Evolutionary conservation across 108 stramenopile species (phyloP).

Genomic region (Conticribra guillardii): DNA sequence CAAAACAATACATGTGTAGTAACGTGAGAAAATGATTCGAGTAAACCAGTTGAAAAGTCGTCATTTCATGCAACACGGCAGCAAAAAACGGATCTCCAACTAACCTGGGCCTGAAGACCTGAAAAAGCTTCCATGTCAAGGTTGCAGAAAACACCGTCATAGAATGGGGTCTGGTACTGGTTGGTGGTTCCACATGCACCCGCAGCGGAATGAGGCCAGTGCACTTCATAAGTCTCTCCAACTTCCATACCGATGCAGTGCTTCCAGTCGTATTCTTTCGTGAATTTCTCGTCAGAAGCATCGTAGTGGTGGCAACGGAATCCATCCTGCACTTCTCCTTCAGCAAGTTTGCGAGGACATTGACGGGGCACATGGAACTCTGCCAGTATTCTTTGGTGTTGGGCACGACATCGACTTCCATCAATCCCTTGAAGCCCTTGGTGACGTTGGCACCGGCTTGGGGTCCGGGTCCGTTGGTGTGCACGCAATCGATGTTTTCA

Average conservation of each 20-base stretch:
- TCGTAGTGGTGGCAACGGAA: slow-evolving; percentile 44
- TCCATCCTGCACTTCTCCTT: slow-evolving; percentile 30
- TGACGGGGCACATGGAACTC: slow-evolving; percentile 63
- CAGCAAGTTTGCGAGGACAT: slow-evolving; percentile 49
- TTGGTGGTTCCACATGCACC: slow-evolving; percentile 50
- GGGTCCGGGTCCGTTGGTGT: neutral
- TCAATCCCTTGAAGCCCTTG: slow-evolving; percentile 38
- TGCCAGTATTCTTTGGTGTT: slow-evolving; percentile 51
- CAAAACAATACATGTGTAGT: no score
- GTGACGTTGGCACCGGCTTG: slow-evolving; percentile 57
- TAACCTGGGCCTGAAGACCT: neutral
- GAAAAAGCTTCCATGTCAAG: slow-evolving; percentile 12
- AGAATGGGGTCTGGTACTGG: slow-evolving; percentile 58
- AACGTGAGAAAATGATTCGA: no score
- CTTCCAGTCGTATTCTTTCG: slow-evolving; percentile 43
- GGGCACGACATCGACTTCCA: slow-evolving; percentile 37
- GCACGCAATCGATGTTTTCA: neutral
- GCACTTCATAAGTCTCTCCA: slow-evolving; percentile 57
- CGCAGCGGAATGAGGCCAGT: slow-evolving; percentile 56
- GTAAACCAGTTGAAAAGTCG: neutral
- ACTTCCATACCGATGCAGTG: slow-evolving; percentile 51
- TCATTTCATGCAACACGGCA: neutral
- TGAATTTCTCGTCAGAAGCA: slow-evolving; percentile 28
- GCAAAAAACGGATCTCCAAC: neutral
- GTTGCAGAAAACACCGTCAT: slow-evolving; percentile 59